Evolutionary conservation across 2,329 filamentous ascomycete genomes (phyloP).

Genomic region (Tolypocladium guangdongense): DNA sequence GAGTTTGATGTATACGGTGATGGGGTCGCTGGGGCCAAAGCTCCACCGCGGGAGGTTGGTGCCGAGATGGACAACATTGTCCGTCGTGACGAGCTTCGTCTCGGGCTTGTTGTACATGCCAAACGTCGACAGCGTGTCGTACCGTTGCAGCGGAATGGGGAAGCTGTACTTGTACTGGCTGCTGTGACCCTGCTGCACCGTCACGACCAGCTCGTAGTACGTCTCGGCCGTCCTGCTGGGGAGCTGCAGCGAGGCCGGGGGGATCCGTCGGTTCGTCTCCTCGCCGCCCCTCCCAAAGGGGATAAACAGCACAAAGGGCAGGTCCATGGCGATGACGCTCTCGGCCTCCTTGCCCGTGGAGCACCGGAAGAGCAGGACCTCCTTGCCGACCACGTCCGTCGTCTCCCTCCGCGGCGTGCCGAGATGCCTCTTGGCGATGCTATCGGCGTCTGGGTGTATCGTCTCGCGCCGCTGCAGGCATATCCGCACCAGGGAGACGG

Average conservation of each 20-base stretch:
- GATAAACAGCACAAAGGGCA: slow-evolving; percentile 95
- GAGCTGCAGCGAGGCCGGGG: slow-evolving; percentile 82
- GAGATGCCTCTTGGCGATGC: slow-evolving; percentile 82
- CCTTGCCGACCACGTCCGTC: slow-evolving; percentile 87
- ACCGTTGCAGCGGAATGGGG: slow-evolving; percentile 80
- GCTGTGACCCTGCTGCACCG: slow-evolving; percentile 79
- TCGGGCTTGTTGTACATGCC: slow-evolving; percentile 99
- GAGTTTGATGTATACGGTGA: slow-evolving; percentile 91
- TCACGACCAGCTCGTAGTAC: slow-evolving; percentile 92
- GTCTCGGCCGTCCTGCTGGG: slow-evolving; percentile 93
- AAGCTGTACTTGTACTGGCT: slow-evolving; percentile 87
- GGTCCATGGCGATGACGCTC: slow-evolving; percentile 86
- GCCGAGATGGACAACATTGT: slow-evolving; percentile 83
- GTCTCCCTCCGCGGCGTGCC: slow-evolving; percentile 85
- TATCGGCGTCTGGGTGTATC: slow-evolving; percentile 93
- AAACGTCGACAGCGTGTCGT: slow-evolving; percentile 95
- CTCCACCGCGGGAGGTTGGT: slow-evolving; percentile 93
- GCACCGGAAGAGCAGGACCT: slow-evolving; percentile 85
- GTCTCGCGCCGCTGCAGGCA: slow-evolving; percentile 87
- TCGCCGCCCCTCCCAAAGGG: slow-evolving; percentile 86
- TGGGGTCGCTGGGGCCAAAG: slow-evolving; percentile 88
- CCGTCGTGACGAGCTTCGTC: slow-evolving; percentile 71
- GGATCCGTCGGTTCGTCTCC: slow-evolving; percentile 80
- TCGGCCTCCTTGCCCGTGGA: slow-evolving; percentile 75
- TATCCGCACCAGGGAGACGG: slow-evolving; percentile 87